Conservation (phyloP, 768 basidiomycete species). For the Russula brevipes region DNA sequence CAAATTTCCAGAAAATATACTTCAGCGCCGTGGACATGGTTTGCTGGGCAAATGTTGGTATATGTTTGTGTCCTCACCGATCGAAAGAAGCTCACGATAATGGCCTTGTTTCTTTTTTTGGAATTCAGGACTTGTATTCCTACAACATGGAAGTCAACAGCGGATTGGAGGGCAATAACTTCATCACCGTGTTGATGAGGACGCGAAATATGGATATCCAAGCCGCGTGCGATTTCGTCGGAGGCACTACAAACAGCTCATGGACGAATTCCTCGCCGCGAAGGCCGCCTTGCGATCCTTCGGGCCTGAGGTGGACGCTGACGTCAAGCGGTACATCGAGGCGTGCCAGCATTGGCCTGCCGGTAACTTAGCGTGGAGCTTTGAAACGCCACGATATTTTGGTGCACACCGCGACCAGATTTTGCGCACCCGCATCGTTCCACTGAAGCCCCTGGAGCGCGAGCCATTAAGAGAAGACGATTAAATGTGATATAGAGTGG, state of each 20-base stretch:
- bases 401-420: slow-evolving; percentile 50
- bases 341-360: slow-evolving; percentile 55
- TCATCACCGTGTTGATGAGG: slow-evolving; percentile 63
- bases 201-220: slow-evolving; percentile 50
- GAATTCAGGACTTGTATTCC: slow-evolving; percentile 56
- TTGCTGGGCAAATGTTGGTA: slow-evolving; percentile 63
- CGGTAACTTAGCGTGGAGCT: slow-evolving; percentile 64
- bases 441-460: slow-evolving; percentile 23
- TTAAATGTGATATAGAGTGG: background rate
- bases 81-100: background rate
- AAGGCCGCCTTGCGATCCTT: slow-evolving; percentile 47
- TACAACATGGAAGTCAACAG: slow-evolving; percentile 70
- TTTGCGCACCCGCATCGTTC: slow-evolving; percentile 28
- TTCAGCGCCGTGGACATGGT: slow-evolving; percentile 60
- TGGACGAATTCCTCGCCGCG: slow-evolving; percentile 45
- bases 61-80: background rate
- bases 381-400: slow-evolving; percentile 66
- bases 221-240: slow-evolving; percentile 53
- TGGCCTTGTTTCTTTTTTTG: background rate
- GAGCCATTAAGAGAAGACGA: slow-evolving; percentile 22
- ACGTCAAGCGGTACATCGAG: slow-evolving; percentile 49
- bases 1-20: slow-evolving; percentile 48
- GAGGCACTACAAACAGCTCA: slow-evolving; percentile 46
- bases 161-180: slow-evolving; percentile 60
- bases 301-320: slow-evolving; percentile 43